phyloP scores from a whole-genome alignment of 345 rosid species.

The Salix suchowensis region DNA sequence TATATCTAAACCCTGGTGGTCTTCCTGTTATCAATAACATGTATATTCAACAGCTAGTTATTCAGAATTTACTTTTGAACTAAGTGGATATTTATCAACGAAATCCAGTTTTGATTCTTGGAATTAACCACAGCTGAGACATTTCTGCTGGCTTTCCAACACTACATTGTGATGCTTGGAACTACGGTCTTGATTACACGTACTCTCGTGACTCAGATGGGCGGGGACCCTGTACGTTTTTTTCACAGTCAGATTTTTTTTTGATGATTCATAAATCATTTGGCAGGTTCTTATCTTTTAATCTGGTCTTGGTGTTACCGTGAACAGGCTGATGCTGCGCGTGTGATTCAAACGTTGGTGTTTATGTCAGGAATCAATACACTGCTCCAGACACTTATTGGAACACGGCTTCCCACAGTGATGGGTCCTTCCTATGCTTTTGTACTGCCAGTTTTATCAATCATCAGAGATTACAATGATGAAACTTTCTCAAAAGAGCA shows the following conservation, averaged over 20 bases:
- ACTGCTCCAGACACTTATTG: conserved; percentile 73
- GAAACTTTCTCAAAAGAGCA: conserved; percentile 47
- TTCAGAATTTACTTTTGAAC: background rate
- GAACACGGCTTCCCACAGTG: conserved; percentile 90
- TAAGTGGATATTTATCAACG: background rate
- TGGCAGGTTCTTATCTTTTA: background rate
- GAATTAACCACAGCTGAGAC: conserved; percentile 53
- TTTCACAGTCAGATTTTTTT: background rate
- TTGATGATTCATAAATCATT: background rate
- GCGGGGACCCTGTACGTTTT: conserved; percentile 69
- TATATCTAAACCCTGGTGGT: background rate
- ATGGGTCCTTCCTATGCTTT: conserved; percentile 88
- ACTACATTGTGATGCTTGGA: conserved; percentile 90
- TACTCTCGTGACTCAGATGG: conserved; percentile 73
- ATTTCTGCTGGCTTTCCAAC: conserved; percentile 75
- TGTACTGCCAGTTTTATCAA: conserved; percentile 65
- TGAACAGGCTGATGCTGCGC: conserved; percentile 82
- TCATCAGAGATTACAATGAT: conserved; percentile 60
- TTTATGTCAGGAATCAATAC: conserved; percentile 95
- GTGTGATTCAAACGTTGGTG: conserved; percentile 71
- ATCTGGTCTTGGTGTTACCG: conserved; percentile 6
- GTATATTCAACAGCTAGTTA: background rate
- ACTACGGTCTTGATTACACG: conserved; percentile 65
- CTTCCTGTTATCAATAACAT: background rate
- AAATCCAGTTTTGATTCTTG: background rate